A percentile compares a stretch with the other conserved stretches of the same genome.
Evolutionary conservation across 2,329 filamentous ascomycete genomes (phyloP).

Genomic region (Xylariaceae sp.): DNA sequence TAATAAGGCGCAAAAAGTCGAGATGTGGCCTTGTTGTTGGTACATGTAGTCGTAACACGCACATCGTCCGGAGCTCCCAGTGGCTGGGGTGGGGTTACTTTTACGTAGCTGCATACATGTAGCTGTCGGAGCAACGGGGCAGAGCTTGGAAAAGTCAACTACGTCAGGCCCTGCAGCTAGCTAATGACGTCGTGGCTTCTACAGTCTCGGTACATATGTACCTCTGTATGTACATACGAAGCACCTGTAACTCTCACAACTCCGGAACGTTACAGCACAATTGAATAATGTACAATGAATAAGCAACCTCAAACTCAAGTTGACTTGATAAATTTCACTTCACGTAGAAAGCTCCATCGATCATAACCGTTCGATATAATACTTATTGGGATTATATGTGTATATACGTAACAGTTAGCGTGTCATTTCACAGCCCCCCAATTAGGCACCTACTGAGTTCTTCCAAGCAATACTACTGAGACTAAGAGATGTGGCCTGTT

Average conservation of each 20-base stretch:
- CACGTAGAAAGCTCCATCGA: neutral
- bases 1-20: neutral
- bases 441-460: too few species aligned
- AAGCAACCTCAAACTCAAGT: too few species aligned
- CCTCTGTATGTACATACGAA: neutral
- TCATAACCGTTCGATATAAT: too few species aligned
- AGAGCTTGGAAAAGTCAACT: constrained; percentile 25
- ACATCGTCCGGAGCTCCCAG: constrained; percentile 8
- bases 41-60: neutral
- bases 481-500: neutral
- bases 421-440: too few species aligned
- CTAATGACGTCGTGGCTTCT: constrained; percentile 20
- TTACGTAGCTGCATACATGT: constrained; percentile 7
- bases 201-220: neutral
- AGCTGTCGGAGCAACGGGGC: constrained; percentile 7
- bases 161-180: constrained; percentile 20
- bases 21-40: neutral
- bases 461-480: neutral
- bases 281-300: too few species aligned
- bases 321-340: neutral
- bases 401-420: too few species aligned
- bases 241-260: neutral
- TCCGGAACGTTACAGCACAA: neutral
- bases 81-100: constrained; percentile 4
- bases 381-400: too few species aligned